Conservation (phyloP, 75 land plant species). For the Sequoiadendron giganteum region DNA sequence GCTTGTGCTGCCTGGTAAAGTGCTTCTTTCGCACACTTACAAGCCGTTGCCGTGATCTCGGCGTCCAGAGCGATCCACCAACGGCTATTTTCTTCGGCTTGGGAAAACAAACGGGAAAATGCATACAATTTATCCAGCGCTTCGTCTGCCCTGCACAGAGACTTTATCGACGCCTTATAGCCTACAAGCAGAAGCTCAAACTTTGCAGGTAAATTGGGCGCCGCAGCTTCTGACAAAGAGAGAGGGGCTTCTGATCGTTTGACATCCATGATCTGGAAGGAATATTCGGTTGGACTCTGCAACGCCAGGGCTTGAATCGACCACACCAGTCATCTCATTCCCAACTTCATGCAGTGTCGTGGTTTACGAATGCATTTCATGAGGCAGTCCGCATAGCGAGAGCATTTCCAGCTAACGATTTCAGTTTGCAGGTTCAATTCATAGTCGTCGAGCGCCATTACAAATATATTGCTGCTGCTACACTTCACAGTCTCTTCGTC, state of each 20-base stretch:
- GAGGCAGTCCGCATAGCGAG: not conserved
- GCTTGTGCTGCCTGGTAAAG: not conserved
- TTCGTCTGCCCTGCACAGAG: not conserved
- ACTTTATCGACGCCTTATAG: not conserved
- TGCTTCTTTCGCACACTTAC: not conserved
- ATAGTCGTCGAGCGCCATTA: not conserved
- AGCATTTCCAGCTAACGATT: not conserved
- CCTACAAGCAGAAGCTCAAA: not conserved
- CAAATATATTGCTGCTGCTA: too few species aligned
- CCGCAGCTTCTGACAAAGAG: not conserved
- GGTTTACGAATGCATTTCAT: not conserved
- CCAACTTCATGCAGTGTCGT: not conserved
- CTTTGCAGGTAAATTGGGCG: not conserved
- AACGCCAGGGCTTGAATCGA: not conserved
- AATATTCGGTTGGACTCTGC: not conserved
- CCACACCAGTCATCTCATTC: not conserved
- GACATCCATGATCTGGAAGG: not conserved
- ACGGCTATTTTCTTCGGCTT: not conserved
- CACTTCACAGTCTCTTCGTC: too few species aligned
- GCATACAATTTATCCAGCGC: not conserved
- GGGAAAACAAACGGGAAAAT: not conserved
- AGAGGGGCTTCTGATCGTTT: not conserved
- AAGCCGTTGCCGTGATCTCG: not conserved
- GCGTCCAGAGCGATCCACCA: not conserved
- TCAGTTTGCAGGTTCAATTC: not conserved